phyloP scores from a whole-genome alignment of 257 asterid species.

The Ocimum tenuiflorum region DNA sequence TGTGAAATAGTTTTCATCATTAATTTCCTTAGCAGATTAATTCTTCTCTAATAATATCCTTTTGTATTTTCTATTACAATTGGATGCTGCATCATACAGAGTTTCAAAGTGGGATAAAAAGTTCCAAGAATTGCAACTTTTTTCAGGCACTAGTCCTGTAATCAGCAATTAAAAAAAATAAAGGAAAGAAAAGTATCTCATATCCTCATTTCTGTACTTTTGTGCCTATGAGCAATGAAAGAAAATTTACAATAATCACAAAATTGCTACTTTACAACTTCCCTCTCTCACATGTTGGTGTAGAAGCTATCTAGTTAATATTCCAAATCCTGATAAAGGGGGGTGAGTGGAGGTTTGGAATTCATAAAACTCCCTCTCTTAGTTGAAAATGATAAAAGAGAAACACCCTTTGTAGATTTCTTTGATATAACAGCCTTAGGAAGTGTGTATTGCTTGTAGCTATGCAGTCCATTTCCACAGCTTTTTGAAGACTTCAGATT shows the following conservation, averaged over 20 bases:
- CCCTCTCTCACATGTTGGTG: conserved; percentile 13
- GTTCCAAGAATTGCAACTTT: not conserved
- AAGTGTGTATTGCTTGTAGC: conserved; percentile 42
- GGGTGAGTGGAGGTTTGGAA: conserved; percentile 30
- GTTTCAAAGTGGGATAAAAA: conserved; percentile 10
- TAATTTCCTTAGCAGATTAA: no score
- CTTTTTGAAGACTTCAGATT: conserved; percentile 47
- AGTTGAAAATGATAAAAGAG: conserved; percentile 30
- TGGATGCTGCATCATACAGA: not conserved
- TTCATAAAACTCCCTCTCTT: conserved; percentile 13
- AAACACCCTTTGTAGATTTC: conserved; percentile 32
- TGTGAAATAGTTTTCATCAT: no score
- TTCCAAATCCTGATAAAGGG: conserved; percentile 26
- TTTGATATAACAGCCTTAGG: conserved; percentile 54
- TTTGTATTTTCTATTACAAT: not conserved
- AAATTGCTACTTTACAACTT: conserved; percentile 19
- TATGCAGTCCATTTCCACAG: conserved; percentile 39
- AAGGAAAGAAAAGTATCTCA: no score
- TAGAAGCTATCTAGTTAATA: not conserved
- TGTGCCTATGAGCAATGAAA: conserved; percentile 9
- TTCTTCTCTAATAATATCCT: no score
- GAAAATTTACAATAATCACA: conserved; percentile 16
- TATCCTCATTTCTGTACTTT: not conserved
- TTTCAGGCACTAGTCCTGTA: no score
- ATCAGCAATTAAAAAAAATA: no score